phyloP scores from a whole-genome alignment of 148 eudicot species.

The Fagopyrum homotropicum region DNA sequence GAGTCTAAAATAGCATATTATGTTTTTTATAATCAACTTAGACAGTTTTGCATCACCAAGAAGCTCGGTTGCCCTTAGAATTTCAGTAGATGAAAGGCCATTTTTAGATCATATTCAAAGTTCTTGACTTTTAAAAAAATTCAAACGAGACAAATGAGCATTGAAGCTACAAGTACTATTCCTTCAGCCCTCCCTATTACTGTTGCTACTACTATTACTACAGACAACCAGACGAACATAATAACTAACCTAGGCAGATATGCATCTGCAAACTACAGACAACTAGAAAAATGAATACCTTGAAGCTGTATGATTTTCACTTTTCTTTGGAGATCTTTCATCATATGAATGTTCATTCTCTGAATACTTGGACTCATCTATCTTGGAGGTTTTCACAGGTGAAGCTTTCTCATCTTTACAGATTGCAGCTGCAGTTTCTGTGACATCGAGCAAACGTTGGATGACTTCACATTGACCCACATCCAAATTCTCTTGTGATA shows the following conservation, averaged over 20 bases:
- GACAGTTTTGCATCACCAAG: background rate
- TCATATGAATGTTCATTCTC: slow-evolving; percentile 35
- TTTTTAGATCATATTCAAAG: background rate
- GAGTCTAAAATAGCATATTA: background rate
- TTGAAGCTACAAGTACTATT: background rate
- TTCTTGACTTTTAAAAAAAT: background rate
- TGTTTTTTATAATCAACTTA: background rate
- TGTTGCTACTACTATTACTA: background rate
- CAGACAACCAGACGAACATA: background rate
- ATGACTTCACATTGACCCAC: slow-evolving; percentile 84
- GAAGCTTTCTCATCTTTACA: slow-evolving; percentile 42
- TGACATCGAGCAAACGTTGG: slow-evolving; percentile 75
- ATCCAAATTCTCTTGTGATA: slow-evolving; percentile 74
- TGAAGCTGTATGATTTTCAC: slow-evolving; percentile 30
- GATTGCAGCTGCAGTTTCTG: slow-evolving; percentile 56
- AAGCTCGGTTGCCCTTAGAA: background rate
- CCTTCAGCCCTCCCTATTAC: background rate
- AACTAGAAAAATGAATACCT: slow-evolving; percentile 37
- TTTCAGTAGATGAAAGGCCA: background rate
- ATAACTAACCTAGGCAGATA: background rate
- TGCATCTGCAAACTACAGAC: background rate
- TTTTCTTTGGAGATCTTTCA: slow-evolving; percentile 32
- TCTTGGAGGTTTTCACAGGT: slow-evolving; percentile 34
- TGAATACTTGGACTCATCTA: slow-evolving; percentile 30
- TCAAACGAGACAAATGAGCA: background rate